phyloP scores from a whole-genome alignment of 345 rosid species.

The Melaleuca alternifolia region DNA sequence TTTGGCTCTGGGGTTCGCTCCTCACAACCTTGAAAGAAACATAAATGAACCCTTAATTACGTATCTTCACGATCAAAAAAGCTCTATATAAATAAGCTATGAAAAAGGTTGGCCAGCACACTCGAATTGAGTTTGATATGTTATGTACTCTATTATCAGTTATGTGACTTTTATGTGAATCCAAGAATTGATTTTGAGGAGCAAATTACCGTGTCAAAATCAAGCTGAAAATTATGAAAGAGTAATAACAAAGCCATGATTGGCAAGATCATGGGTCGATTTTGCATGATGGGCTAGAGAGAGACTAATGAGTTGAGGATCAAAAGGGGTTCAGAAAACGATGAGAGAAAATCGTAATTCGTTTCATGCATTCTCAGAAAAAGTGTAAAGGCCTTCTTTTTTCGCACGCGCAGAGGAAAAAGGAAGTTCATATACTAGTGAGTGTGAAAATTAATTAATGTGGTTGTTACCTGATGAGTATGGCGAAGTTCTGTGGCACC shows the following conservation, averaged over 20 bases:
- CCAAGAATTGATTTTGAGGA: neutral
- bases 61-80: neutral
- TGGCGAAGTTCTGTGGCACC: conserved; percentile 43
- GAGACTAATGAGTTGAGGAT: neutral
- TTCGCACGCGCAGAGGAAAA: neutral
- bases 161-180: neutral
- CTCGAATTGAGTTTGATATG: neutral
- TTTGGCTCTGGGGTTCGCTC: conserved; percentile 96
- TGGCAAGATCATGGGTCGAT: neutral
- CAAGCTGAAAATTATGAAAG: neutral
- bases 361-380: neutral
- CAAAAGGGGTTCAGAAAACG: neutral
- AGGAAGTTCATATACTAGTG: neutral
- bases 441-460: neutral
- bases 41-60: neutral
- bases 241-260: neutral
- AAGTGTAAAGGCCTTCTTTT: neutral
- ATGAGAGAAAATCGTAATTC: neutral
- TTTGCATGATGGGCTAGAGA: neutral
- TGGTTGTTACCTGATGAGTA: conserved; percentile 42
- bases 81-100: neutral
- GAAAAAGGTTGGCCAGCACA: neutral
- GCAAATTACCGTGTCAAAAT: neutral
- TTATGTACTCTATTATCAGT: neutral
- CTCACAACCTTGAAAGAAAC: conserved; percentile 46